phyloP scores from a whole-genome alignment of 108 stramenopile genomes.

The Nannochloropsis salina region DNA sequence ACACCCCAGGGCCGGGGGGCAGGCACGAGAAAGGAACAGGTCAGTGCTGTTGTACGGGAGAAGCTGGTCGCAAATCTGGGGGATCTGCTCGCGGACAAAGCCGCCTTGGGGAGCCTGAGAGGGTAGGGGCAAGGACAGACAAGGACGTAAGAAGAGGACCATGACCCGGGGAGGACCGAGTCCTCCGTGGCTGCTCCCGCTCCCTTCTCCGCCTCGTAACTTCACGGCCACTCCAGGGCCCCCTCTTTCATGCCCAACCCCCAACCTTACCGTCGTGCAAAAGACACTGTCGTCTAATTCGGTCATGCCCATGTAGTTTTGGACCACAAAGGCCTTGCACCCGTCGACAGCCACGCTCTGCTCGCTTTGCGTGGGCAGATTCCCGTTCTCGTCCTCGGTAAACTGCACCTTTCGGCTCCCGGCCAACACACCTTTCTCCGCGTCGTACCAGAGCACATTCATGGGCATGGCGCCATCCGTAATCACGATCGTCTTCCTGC shows the following conservation, averaged over 20 bases:
- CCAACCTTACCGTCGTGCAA: background rate
- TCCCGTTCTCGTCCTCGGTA: constrained; percentile 16
- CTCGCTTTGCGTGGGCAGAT: background rate
- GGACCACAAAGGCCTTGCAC: background rate
- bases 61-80: background rate
- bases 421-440: background rate
- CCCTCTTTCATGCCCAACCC: background rate
- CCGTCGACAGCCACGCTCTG: background rate
- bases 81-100: background rate
- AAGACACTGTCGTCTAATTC: background rate
- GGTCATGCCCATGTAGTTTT: constrained; percentile 3
- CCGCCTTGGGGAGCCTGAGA: background rate
- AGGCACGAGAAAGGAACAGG: background rate
- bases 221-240: background rate
- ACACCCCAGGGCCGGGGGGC: background rate
- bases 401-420: background rate
- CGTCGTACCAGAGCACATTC: constrained; percentile 13
- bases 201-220: background rate
- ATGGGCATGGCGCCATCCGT: background rate
- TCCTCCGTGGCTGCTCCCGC: background rate
- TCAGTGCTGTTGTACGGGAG: background rate
- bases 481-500: background rate
- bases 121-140: background rate
- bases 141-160: background rate
- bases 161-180: background rate